phyloP scores from a whole-genome alignment of 1,284 basidiomycete species.

The Salmacisia buchloeana region DNA sequence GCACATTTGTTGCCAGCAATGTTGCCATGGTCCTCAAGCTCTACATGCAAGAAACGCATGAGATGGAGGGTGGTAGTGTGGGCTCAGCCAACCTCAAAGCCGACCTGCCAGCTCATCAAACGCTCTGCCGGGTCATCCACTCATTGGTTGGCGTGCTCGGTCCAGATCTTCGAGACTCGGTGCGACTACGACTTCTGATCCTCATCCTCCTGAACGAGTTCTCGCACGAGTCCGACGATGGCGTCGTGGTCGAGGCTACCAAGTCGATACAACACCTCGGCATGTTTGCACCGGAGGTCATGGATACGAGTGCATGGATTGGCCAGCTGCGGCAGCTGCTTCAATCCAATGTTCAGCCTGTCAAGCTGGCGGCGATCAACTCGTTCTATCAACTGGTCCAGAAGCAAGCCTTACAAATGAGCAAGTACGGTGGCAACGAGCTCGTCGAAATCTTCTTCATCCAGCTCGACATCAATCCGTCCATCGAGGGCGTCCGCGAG shows the following conservation, averaged over 20 bases:
- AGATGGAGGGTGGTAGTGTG: slow-evolving; percentile 83
- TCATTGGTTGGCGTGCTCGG: slow-evolving; percentile 89
- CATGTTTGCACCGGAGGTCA: slow-evolving; percentile 81
- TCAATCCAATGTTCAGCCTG: slow-evolving; percentile 56
- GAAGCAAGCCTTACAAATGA: slow-evolving; percentile 84
- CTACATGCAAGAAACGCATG: slow-evolving; percentile 85
- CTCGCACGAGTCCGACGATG: slow-evolving; percentile 72
- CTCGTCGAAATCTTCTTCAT: slow-evolving; percentile 91
- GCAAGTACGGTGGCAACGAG: slow-evolving; percentile 83
- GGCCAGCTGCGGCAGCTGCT: slow-evolving; percentile 28
- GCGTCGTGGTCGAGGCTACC: slow-evolving; percentile 85
- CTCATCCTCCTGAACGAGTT: slow-evolving; percentile 82
- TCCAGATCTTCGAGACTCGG: slow-evolving; percentile 85
- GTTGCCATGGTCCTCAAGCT: slow-evolving; percentile 85
- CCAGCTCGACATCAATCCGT: slow-evolving; percentile 87
- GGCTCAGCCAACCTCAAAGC: slow-evolving; percentile 74
- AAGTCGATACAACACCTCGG: slow-evolving; percentile 92
- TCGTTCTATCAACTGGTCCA: slow-evolving; percentile 95
- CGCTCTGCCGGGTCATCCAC: slow-evolving; percentile 84
- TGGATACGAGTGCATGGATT: slow-evolving; percentile 40
- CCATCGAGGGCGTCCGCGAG: slow-evolving; percentile 85
- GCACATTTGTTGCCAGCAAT: slow-evolving; percentile 79
- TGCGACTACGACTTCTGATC: slow-evolving; percentile 70
- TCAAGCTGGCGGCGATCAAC: slow-evolving; percentile 90
- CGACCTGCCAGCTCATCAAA: slow-evolving; percentile 83